These are phyloP conservation scores for Alternaria triticimaculans DNA, from an alignment of 2,329 filamentous ascomycete genomes.

Conservation along the genomic window DNA sequence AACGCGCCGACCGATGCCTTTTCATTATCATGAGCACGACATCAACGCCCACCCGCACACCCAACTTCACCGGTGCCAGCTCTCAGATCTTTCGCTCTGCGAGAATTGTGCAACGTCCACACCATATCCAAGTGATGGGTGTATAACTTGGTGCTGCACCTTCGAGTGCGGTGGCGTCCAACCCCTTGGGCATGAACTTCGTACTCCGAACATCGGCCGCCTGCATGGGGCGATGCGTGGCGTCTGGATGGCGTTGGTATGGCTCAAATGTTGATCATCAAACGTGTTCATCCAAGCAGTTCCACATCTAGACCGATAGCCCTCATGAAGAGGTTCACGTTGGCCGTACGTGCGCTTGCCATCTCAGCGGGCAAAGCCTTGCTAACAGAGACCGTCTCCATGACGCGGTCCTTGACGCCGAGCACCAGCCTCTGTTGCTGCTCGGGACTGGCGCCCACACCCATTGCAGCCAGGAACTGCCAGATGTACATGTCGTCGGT, in stretches of 20 bases:
- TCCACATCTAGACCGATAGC: slow-evolving; percentile 99
- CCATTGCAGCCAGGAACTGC: slow-evolving; percentile 96
- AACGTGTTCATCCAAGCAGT: slow-evolving; percentile 62
- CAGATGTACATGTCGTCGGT: slow-evolving; percentile 96
- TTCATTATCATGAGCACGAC: slow-evolving; percentile 22
- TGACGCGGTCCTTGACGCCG: slow-evolving; percentile 96
- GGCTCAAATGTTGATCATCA: neutral
- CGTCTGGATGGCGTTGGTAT: slow-evolving; percentile 3
- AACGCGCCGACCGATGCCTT: slow-evolving; percentile 21
- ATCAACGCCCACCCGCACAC: neutral
- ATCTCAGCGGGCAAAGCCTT: slow-evolving; percentile 90
- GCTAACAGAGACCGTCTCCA: slow-evolving; percentile 88
- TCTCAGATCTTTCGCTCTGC: neutral
- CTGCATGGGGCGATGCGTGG: neutral
- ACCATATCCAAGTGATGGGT: neutral
- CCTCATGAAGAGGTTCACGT: slow-evolving; percentile 98
- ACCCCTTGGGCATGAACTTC: neutral
- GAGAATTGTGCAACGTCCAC: neutral
- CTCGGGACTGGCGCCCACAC: slow-evolving; percentile 89
- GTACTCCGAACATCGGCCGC: neutral
- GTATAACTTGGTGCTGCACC: neutral
- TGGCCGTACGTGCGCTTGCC: slow-evolving; percentile 80
- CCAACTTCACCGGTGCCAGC: neutral
- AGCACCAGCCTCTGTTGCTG: slow-evolving; percentile 95
- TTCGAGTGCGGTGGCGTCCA: neutral